These are phyloP conservation scores for Phytopythium aichiense DNA, from an alignment of 352 stramenopile species.

Conservation along the genomic window DNA sequence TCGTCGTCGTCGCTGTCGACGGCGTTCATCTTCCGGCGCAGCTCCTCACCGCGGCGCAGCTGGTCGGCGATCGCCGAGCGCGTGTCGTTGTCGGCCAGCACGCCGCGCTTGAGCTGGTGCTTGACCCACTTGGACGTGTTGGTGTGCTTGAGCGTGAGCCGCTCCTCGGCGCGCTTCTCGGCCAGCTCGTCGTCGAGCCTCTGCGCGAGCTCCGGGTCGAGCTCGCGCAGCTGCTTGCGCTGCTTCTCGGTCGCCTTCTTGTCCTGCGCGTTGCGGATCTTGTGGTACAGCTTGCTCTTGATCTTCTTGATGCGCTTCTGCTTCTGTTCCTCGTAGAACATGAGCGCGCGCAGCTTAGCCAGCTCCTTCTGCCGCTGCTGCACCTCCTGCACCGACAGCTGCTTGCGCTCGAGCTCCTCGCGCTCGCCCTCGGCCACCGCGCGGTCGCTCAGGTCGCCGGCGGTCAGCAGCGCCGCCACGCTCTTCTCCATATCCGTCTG, in stretches of 20 bases:
- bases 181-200: slow-evolving; percentile 80
- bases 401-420: slow-evolving; percentile 68
- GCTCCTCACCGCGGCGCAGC: slow-evolving; percentile 87
- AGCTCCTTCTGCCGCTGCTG: slow-evolving; percentile 89
- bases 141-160: slow-evolving; percentile 97
- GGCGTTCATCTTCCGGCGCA: slow-evolving; percentile 91
- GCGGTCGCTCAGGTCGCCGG: slow-evolving; percentile 56
- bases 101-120: slow-evolving; percentile 90
- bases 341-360: slow-evolving; percentile 93
- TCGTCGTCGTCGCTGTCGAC: slow-evolving; percentile 65
- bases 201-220: slow-evolving; percentile 71
- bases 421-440: slow-evolving; percentile 62
- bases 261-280: slow-evolving; percentile 95
- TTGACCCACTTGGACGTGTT: slow-evolving; percentile 98
- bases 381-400: slow-evolving; percentile 76
- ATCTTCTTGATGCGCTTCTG: slow-evolving; percentile 98
- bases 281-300: slow-evolving; percentile 99
- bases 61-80: slow-evolving; percentile 87
- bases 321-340: slow-evolving; percentile 99
- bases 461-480: slow-evolving; percentile 60
- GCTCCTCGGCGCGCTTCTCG: slow-evolving; percentile 93
- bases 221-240: slow-evolving; percentile 62
- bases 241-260: slow-evolving; percentile 87
- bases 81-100: slow-evolving; percentile 90
- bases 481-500: slow-evolving; percentile 89